Evolutionary conservation across 257 asterid species (phyloP), one percentile per base, ranked within the genome.

Genomic region (Ligustrum vulgare): DNA sequence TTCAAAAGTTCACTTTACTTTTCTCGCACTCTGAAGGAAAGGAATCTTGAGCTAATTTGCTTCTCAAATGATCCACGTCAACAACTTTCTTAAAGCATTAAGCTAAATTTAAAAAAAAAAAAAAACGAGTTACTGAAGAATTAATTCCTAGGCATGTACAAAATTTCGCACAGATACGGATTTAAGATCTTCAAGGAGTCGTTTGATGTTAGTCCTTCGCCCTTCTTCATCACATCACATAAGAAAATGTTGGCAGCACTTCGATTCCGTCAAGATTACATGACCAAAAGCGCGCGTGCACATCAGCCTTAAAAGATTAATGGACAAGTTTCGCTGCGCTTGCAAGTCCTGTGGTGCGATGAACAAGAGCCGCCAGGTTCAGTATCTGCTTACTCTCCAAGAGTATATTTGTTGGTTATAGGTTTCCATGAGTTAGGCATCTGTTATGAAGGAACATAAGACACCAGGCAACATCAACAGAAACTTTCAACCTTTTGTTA

Each of bases 121-220:
- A 45, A 13, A 45, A 79, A 77, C 87, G 81, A 70, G 88, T 83
- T 84, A 75, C 83, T 70, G 76, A 87, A 87, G 85, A 93, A 84
- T 91, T 71, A 86, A 82, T 69, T 10, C 84, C 89, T 79, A 80
- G 65, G 71, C 77, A 82, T 91, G 75, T 91, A 93, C 97, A 83
- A 81, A 65, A 76, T 58, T 82, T 92, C 98, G 89, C 90, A 86
- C 89, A 32, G 89, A 79, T 79, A 93, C 86, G 9, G 96, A 86
- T 82, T 88, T 77, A 35, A 95, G 85, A 31, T 90, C 96, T 74
- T 90, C 90, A 35, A 91, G 73, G 18, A 89, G 92, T 81, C 89
- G 96, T 83, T 95, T 82, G 81, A 91, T 91, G 80, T 89, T 88
- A 74, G 99, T 98, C 91, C 99, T n/a, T n/a, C n/a, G n/a, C n/a